Evolutionary conservation across 108 stramenopile genomes (phyloP), one percentile per base, ranked within the genome.

Genomic region (Fragilariopsis cylindrus): DNA sequence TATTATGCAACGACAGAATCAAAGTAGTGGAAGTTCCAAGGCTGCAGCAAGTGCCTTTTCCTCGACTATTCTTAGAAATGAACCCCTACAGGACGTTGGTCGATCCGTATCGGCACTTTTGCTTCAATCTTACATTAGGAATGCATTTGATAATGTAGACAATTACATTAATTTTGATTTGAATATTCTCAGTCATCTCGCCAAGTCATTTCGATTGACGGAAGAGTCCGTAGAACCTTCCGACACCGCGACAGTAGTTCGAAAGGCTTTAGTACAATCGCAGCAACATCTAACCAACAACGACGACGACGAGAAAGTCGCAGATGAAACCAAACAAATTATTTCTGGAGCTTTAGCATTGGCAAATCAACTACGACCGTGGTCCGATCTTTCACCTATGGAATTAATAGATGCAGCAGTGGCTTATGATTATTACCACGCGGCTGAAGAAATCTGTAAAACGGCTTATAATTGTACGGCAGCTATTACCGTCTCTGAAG

Each of bases 391-490:
- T 8, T 21, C 74, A 42, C 81, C 82, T 48, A 64, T 76, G 44
- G 50, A 49, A 56, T 71, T 90, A n/a, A 78, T 89, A 18, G 54
- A 76, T 15, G 77, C 75, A 7, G 85, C 91, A 42, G 78, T 82
- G 45, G 71, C 79, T 15, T 67, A 69, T 8, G 85, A 87, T 66
- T 82, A 86, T 1, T 89, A 87, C 85, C 84, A 85, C 55, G 76
- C 84, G 13, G 87, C 88, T 19, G 91, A 92, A 79, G 69, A 78
- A 42, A 60, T 89, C 16, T 89, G 88, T 50, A 73, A 71, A 60
- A 77, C 83, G 43, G 81, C 85, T 8, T 45, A 81, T 11, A 67
- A 69, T 3, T 30, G 30, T 30, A 30, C 2, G 30, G 30, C 30
- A 30, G 67, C 83, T 18, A 72, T 72, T 0, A 54, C 56, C 19